These are phyloP conservation scores for Xylaria palmicola DNA, from an alignment of 495 filamentous ascomycete genomes.

Conservation along the genomic window DNA sequence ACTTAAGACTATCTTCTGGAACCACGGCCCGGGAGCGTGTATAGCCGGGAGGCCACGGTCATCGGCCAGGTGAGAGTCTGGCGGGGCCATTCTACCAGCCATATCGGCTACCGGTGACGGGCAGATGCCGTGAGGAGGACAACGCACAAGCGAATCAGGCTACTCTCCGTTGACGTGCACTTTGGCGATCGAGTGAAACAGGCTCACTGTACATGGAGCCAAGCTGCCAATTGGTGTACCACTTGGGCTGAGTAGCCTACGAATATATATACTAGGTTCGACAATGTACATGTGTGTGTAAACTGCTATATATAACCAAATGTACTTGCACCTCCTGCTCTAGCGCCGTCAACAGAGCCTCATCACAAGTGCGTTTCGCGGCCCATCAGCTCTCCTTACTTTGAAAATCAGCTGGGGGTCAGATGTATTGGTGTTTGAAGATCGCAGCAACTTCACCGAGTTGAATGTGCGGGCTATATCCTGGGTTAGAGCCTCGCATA, in stretches of 20 bases:
- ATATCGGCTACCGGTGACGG: not conserved
- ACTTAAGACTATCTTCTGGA: conserved; percentile 9
- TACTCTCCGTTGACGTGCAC: not conserved
- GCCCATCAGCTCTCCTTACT: not conserved
- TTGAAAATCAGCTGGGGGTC: not conserved
- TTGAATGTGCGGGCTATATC: not conserved
- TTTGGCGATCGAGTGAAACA: not conserved
- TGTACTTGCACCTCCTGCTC: too few relatives aligned
- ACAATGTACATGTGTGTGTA: too few relatives aligned
- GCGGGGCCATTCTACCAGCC: not conserved
- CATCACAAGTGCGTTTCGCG: not conserved
- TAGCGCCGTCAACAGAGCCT: not conserved
- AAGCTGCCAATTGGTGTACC: not conserved
- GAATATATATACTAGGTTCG: not conserved
- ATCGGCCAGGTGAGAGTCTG: not conserved
- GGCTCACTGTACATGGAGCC: not conserved
- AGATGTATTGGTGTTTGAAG: not conserved
- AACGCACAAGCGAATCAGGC: not conserved
- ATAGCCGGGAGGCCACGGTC: not conserved
- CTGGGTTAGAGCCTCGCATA: not conserved
- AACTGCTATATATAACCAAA: too few relatives aligned
- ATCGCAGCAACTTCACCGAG: not conserved
- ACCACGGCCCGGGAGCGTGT: not conserved
- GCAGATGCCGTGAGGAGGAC: not conserved
- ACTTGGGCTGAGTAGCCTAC: not conserved